Base-by-base conservation (phyloP, 2,329 filamentous ascomycete genomes). In the Colletotrichum trifolii region DNA sequence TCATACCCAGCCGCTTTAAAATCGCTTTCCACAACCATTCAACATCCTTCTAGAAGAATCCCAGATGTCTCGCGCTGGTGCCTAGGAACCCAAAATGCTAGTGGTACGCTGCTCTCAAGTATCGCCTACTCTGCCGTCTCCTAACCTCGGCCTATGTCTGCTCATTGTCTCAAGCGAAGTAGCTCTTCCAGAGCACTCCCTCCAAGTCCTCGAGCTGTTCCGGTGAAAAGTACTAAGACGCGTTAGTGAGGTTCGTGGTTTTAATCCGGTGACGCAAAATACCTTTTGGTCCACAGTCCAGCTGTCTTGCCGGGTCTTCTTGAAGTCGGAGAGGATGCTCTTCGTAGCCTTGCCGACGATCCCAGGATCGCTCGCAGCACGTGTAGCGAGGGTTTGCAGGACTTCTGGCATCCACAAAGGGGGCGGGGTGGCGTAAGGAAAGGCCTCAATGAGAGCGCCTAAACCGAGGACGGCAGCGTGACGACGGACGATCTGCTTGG, bases 251-350 rank as follows among this genome's bases (percentile, higher is more conserved):
- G 40, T 39, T n/a, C 9, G 45, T n/a, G 60, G 15, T 4, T 5
- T 25, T 25, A 1, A 15, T 9, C 6, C 17, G 11, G 43, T 4
- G 8, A 25, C 33, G 8, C n/a, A 25, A 79, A 88, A 78, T 81
- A 97, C 96, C 91, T 97, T 98, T 71, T 97, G 93, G 81, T 99
- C 96, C 66, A 97, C 95, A 73, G 91, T 91, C 96, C 96, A 99
- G 70, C 95, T 99, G 82, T 99, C 96, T 78, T 99, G 96, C 76
- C 96, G 89, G 49, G 96, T 99, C 87, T 99, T 99, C 83, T 99
- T 99, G 84, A 99, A 99, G 73, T 99, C 96, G 67, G 94, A 94
- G 69, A 99, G 82, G 40, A 97, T 94, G 15, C 86, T 87, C 85
- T 99, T 99, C 10, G 97, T 96, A 65, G 95, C 96, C 79, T 97